Base-by-base conservation (phyloP, 306 rosid genomes). In the Macrotyloma uniflorum region DNA sequence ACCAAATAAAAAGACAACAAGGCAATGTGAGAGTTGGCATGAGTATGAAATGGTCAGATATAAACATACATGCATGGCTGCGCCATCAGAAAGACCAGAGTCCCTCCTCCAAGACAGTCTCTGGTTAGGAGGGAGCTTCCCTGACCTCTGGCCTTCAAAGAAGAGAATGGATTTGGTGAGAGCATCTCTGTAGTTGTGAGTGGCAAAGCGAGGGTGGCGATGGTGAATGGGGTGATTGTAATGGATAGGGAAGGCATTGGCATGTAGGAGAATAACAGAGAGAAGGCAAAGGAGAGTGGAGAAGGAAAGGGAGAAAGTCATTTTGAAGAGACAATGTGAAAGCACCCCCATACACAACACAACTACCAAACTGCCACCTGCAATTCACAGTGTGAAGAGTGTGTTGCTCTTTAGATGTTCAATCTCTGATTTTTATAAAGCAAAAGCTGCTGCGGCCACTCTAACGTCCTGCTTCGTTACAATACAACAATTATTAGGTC, bases 81-180 rank as follows among this genome's bases (percentile, higher is more conserved):
- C 79, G 74, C 98, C 98, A 78, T 94, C 98, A 0, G 85, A 85
- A 80, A 94, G 97, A 54, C 88, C 98, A 35, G 97, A 92, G 84
- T 89, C 84, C 49, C 47, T 87, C 80, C 98, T 90, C 98, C 98
- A 94, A 47, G 92, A 85, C 51, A 92, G 68, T 77, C 93, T 89
- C 82, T 94, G 98, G 78, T 82, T 88, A 16, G 93, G 15, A 72
- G 98, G 97, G 70, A 94, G 97, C 76, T 49, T 94, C 43, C 97
- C 98, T 0, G 98, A 94, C 80, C 98, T 88, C 83, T 94, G 98
- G 26, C 97, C 98, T 76, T 94, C 95, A 49, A 92, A 92, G 78
- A 86, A 94, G 78, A 94, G 82, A 43, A 94, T 93, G 20, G 93
- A 90, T 74, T 94, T 94, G 70, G 97, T 76, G 79, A 94, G 95